Evolutionary conservation across 2,329 filamentous ascomycete species (phyloP).

Genomic region (Alternaria ethzedia): DNA sequence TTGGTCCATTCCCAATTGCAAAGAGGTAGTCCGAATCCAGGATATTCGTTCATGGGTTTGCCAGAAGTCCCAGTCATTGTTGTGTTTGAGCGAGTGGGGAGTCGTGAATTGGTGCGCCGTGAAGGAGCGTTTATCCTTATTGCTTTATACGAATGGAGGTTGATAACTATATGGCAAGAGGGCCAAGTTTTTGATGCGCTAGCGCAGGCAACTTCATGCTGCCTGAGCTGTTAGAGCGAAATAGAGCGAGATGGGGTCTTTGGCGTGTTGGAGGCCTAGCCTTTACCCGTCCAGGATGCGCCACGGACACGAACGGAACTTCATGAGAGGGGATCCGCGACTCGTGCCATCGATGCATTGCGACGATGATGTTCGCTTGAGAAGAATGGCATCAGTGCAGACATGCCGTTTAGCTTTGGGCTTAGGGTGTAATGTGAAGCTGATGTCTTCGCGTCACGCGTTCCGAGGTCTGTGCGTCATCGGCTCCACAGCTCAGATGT

Average conservation of each 20-base stretch:
- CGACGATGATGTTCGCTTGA: neutral
- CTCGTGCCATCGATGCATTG: neutral
- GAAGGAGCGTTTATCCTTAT: neutral
- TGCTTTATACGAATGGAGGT: too few species aligned
- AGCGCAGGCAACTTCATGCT: neutral
- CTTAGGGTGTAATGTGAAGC: neutral
- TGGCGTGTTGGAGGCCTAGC: neutral
- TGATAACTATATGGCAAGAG: too few species aligned
- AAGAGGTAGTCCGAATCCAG: conserved; percentile 27
- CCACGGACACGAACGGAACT: neutral
- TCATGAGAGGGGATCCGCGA: neutral
- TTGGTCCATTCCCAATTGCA: neutral
- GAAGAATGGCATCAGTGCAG: neutral
- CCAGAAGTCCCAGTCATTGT: neutral
- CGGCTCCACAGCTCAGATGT: neutral
- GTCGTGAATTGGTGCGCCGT: neutral
- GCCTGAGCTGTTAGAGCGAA: neutral
- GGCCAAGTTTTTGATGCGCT: neutral
- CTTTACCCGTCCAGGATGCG: neutral
- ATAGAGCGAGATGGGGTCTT: neutral
- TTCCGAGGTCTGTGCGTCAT: neutral
- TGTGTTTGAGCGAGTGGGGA: neutral
- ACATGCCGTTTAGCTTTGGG: neutral
- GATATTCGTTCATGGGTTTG: conserved; percentile 11
- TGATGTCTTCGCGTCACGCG: neutral